Base-by-base conservation (phyloP, 192 early-diverging fungal species). In the Diversispora eburnea region DNA sequence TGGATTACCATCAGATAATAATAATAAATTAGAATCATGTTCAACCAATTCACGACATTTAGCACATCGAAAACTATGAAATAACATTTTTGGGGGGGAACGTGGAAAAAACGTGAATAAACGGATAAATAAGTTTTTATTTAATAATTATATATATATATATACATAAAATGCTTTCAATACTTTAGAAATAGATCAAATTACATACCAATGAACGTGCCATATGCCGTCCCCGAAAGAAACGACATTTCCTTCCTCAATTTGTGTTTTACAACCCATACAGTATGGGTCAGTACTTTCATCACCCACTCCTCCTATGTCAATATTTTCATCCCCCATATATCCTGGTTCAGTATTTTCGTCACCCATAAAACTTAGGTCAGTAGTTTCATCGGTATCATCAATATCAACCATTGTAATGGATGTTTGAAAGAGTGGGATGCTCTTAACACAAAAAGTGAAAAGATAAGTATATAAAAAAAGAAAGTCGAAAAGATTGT, bases 181-280 rank as follows among this genome's bases (percentile, higher is more conserved):
- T 33, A 33, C 25, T 33, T 33, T 33, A 0, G 19, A 10, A 55
- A 65, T 12, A 3, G 52, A 41, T 39, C 59, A 22, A 74, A 51
- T 62, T 43, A 63, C 60, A 45, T 90, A 90, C 91, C 91, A 93
- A 70, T 91, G 83, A 76, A 91, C 87, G 81, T 93, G 91, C 88
- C 90, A 93, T 6, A 93, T 81, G 41, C 89, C 88, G 55, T 93
- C 91, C 17, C 89, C 91, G 83, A 93, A 93, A 58, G 89, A 86
- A 69, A 93, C 88, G 25, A 90, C 91, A 67, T 87, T 89, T 54
- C 90, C 90, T 55, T 90, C 91, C 74, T 91, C 88, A 71, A 93
- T 91, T 41, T 84, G 74, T 33, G 77, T 77, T 51, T 83, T 76
- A 73, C 91, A 93, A 12, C 90, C 91, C 80, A 87, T 86, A 75